A percentile compares a stretch with the other conserved stretches of the same genome.
Conservation (phyloP, 768 basidiomycete species). For the Naganishia randhawae region DNA sequence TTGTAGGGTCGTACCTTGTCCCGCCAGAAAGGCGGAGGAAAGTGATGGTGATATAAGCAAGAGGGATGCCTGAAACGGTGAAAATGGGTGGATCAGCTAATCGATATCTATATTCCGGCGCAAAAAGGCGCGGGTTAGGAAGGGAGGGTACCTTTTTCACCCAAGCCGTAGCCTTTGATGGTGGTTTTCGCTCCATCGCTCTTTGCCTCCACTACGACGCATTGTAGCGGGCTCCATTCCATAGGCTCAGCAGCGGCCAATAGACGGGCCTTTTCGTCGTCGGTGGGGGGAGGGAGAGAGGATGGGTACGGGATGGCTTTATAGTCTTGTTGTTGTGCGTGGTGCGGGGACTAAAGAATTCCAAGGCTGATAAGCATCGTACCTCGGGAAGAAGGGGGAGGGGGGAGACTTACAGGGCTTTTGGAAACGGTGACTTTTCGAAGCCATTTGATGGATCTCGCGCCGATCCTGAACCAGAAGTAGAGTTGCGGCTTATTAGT, state of each 20-base stretch:
- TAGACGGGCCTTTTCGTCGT: slow-evolving; percentile 6
- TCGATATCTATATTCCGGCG: neutral
- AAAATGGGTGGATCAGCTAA: slow-evolving; percentile 58
- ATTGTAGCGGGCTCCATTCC: slow-evolving; percentile 22
- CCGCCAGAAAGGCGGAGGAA: neutral
- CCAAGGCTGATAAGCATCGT: neutral
- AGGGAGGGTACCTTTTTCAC: slow-evolving; percentile 36
- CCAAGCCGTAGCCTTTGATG: slow-evolving; percentile 12
- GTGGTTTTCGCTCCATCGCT: neutral
- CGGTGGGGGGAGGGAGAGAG: neutral
- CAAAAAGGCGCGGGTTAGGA: neutral
- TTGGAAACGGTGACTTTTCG: slow-evolving; percentile 27
- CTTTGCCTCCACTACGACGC: slow-evolving; percentile 17
- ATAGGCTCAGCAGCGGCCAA: slow-evolving; percentile 12
- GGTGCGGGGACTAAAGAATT: slow-evolving; percentile 61
- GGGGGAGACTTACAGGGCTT: slow-evolving; percentile 1
- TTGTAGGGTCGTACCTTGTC: slow-evolving; percentile 54
- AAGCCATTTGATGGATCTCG: slow-evolving; percentile 34
- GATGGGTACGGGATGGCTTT: slow-evolving; percentile 61
- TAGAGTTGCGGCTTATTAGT: neutral
- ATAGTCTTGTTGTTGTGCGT: slow-evolving; percentile 71
- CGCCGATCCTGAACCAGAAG: slow-evolving; percentile 24
- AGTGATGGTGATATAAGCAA: slow-evolving; percentile 41
- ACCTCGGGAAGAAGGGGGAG: neutral
- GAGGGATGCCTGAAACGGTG: slow-evolving; percentile 59